phyloP scores from a whole-genome alignment of 1,284 basidiomycete species.

The Kalmanozyma brasiliensis region DNA sequence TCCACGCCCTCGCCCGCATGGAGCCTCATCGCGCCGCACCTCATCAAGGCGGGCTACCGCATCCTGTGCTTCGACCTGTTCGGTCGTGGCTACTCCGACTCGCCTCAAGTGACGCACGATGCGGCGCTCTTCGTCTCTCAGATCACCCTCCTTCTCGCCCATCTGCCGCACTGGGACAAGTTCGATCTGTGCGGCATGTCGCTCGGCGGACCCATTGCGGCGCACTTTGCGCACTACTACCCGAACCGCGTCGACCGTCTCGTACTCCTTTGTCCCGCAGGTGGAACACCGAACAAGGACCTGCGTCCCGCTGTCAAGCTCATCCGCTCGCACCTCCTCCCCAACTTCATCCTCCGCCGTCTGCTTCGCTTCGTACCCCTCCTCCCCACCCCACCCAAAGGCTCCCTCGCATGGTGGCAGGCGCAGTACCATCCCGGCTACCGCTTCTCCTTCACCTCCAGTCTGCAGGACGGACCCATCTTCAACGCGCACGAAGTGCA shows the following conservation, averaged over 20 bases:
- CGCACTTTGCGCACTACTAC: constrained; percentile 48
- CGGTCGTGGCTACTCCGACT: constrained; percentile 48
- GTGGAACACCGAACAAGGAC: constrained; percentile 35
- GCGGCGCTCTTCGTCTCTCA: constrained; percentile 42
- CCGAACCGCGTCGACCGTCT: constrained; percentile 39
- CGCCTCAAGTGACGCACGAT: constrained; percentile 43
- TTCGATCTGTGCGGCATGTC: constrained; percentile 52
- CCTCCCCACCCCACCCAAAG: constrained; percentile 40
- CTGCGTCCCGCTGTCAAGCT: constrained; percentile 31
- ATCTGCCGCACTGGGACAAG: constrained; percentile 44
- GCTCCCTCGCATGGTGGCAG: constrained; percentile 43
- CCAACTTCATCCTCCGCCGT: constrained; percentile 20
- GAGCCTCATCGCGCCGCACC: constrained; percentile 26
- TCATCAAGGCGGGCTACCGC: constrained; percentile 48
- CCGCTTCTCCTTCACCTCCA: constrained; percentile 42
- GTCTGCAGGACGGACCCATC: constrained; percentile 40
- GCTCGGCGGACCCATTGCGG: constrained; percentile 41
- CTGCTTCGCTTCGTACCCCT: constrained; percentile 36
- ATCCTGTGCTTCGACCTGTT: constrained; percentile 47
- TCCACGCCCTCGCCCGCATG: constrained; percentile 47
- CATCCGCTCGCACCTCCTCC: constrained; percentile 40
- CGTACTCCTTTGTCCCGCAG: constrained; percentile 44
- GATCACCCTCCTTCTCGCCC: constrained; percentile 41
- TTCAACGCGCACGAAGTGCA: constrained; percentile 36
- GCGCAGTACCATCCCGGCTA: constrained; percentile 43